phyloP scores from a whole-genome alignment of 129 eudicot species.

The Scalesia atractyloides region DNA sequence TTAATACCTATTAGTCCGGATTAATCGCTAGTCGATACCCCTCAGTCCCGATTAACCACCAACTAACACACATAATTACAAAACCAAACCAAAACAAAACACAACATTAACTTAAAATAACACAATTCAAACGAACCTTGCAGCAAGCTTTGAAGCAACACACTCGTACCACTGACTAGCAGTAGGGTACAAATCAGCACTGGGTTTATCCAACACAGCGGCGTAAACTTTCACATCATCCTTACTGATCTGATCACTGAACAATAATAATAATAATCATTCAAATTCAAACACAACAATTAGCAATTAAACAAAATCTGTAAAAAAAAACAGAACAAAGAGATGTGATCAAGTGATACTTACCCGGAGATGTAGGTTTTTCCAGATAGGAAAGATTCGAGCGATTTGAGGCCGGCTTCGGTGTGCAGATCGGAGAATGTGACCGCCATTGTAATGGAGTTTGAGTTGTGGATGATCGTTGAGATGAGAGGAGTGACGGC shows the following conservation, averaged over 20 bases:
- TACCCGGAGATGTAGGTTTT: constrained; percentile 83
- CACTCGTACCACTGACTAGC: constrained; percentile 75
- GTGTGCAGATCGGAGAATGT: constrained; percentile 91
- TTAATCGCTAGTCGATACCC: no score
- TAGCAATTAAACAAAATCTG: not conserved
- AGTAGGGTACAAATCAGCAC: constrained; percentile 61
- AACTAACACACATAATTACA: not conserved
- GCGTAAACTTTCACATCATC: constrained; percentile 91
- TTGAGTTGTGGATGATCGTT: constrained; percentile 7
- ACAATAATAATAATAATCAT: constrained; percentile 2
- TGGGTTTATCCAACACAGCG: constrained; percentile 61
- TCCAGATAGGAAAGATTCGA: constrained; percentile 65
- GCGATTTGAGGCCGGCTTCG: constrained; percentile 76
- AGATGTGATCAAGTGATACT: not conserved
- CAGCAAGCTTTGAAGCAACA: constrained; percentile 55
- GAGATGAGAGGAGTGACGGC: constrained; percentile 22
- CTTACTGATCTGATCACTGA: constrained; percentile 60
- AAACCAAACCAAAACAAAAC: no score
- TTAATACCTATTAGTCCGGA: no score
- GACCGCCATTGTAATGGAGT: constrained; percentile 52
- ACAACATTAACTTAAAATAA: not conserved
- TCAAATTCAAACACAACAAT: constrained; percentile 10
- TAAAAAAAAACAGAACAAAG: not conserved
- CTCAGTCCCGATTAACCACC: not conserved
- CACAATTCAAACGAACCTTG: constrained; percentile 45